phyloP scores from a whole-genome alignment of 345 rosid genomes.

The Lepidium sativum region DNA sequence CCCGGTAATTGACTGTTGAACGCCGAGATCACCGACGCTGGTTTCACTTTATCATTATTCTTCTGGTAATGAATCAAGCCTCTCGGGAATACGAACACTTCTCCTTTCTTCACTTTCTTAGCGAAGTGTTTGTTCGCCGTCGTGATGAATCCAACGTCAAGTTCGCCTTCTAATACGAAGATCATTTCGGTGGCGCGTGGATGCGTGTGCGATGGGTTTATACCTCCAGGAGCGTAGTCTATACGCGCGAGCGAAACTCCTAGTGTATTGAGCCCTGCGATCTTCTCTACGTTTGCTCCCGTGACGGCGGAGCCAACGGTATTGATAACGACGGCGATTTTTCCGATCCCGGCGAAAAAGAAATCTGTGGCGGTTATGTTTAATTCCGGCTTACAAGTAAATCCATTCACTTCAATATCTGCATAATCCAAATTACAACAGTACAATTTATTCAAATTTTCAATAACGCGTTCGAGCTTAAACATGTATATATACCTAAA shows the following conservation, averaged over 20 bases:
- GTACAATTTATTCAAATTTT: neutral
- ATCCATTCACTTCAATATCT: slow-evolving; percentile 52
- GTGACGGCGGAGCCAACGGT: slow-evolving; percentile 50
- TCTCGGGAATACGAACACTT: slow-evolving; percentile 51
- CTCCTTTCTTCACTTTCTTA: slow-evolving; percentile 51
- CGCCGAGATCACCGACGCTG: slow-evolving; percentile 41
- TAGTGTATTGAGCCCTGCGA: slow-evolving; percentile 61
- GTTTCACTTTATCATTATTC: slow-evolving; percentile 37
- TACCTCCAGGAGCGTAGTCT: slow-evolving; percentile 48
- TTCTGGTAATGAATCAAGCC: slow-evolving; percentile 62
- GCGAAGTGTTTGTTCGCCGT: slow-evolving; percentile 44
- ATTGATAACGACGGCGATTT: slow-evolving; percentile 34
- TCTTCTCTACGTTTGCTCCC: slow-evolving; percentile 49
- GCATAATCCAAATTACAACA: neutral
- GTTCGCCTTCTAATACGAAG: slow-evolving; percentile 53
- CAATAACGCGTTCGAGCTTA: too few relatives aligned
- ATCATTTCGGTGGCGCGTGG: slow-evolving; percentile 62
- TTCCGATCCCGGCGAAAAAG: slow-evolving; percentile 46
- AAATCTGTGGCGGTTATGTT: slow-evolving; percentile 50
- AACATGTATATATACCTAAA: slow-evolving; percentile 32
- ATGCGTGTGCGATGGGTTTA: slow-evolving; percentile 66
- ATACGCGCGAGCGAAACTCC: slow-evolving; percentile 57
- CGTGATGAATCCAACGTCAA: slow-evolving; percentile 60
- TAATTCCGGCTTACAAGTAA: slow-evolving; percentile 45
- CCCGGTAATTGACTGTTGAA: slow-evolving; percentile 68